Evolutionary conservation across 2,329 filamentous ascomycete species (phyloP), one percentile per base, ranked within the genome.

Genomic region (Aureobasidium sp.): DNA sequence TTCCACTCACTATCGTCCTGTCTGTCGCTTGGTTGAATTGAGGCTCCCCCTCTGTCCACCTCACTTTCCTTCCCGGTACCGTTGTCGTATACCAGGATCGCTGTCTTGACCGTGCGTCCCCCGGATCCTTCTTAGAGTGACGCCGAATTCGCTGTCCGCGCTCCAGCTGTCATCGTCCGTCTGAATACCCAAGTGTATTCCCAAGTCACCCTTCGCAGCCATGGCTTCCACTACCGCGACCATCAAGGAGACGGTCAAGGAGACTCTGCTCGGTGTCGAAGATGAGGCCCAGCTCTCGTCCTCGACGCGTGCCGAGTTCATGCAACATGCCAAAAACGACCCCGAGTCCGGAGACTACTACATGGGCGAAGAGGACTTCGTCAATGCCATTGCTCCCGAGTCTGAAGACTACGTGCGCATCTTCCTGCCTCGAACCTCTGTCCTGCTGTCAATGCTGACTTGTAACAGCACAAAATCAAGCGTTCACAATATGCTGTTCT

Each of bases 401-500:
- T 81, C 85, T 62, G 90, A 96, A 75, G 91, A 97, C 78, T 97
- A 94, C 77, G 93, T 96, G 64, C 47, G 49, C 49, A 33, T 37
- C 29, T 17, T 19, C 35, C 9, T 35, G 9, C 29, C 29, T 37
- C n/a, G 17, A 6, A 2, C 25, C 13, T 35, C 19, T 37, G 11
- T 46, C 15, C 8, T 35, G 10, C 21, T 13, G 21, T 3, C 23
- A 25, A 5, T 45, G 19, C 57, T 60, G 29, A 51, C 47, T 59
- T 17, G 9, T 13, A 17, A 33, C 71, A 97, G 93, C 92, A 96
- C 80, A 99, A 99, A 76, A 97, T 99, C 79, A 90, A 91, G 77
- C 87, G 93, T 67, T 89, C 95, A 68, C 94, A 97, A 74, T 99
- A 96, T 76, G 86, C 87, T 57, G 88, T 99, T 70, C 88, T 99